Base-by-base conservation (phyloP, 2,329 filamentous ascomycete genomes). In the Fusarium domesticum region DNA sequence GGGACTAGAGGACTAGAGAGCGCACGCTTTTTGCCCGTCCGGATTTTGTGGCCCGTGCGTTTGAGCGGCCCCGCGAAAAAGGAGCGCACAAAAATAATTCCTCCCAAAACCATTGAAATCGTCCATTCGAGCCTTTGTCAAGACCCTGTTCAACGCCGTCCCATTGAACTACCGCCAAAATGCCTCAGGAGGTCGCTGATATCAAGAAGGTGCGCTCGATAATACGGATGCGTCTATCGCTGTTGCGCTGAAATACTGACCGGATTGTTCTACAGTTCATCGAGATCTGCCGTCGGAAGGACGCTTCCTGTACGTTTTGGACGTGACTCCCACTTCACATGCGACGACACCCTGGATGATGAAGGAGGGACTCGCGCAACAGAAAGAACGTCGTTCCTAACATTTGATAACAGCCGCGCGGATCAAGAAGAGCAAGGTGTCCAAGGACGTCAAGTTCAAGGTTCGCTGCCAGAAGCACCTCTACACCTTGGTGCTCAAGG, bases 391-490 rank as follows among this genome's bases (percentile, higher is more conserved):
- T 45, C 31, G 36, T 35, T 46, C 57, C 65, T 70, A 54, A 70
- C 63, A 50, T 49, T 47, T 55, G 18, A 15, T 20, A 47, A 48
- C 28, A 92, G 87, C 87, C 75, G 87, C 87, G 70, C 85, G 87
- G 74, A 89, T 92, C 81, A 92, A 97, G 90, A 93, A 95, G 83
- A 95, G 85, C 84, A 86, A 84, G 76, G 85, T 87, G 78, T 78
- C 79, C 69, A 82, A 85, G 72, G 85, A 92, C 81, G 91, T 93
- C 85, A 98, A 98, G 87, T 97, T 98, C 90, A 98, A 98, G 89
- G 92, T 98, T 83, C 89, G 93, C 75, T 97, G 93, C 87, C 81
- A 89, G 73, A 84, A 85, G 69, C 85, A 93, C 81, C 81, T 98
- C 64, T 98, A 98, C 87, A 96, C 93, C 64, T 85, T 98, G 65